Conservation (phyloP, 2,329 filamentous ascomycete genomes). For the Ophiostoma populinum region DNA sequence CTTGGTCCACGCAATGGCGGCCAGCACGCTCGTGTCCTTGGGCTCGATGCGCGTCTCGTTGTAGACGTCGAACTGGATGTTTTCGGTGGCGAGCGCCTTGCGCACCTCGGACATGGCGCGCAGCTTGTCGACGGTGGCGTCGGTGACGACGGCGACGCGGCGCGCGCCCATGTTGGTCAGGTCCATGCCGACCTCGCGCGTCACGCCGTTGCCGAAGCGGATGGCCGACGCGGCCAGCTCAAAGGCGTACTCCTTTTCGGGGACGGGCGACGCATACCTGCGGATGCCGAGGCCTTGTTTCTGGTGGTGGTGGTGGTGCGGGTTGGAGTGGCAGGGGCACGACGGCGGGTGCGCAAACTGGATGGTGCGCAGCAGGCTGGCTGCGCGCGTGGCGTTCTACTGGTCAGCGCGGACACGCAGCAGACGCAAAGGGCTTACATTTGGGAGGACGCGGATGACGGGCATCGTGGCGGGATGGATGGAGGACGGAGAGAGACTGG, state of each 20-base stretch:
- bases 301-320: constrained; percentile 55
- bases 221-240: constrained; percentile 96
- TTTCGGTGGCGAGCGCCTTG: constrained; percentile 62
- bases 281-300: constrained; percentile 27
- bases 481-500: neutral
- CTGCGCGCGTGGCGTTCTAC: constrained; percentile 44
- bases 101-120: constrained; percentile 81
- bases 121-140: constrained; percentile 62
- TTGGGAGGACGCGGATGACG: constrained; percentile 18
- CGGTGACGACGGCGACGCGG: constrained; percentile 83
- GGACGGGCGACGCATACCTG: constrained; percentile 57
- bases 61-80: constrained; percentile 66
- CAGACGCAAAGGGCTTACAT: constrained; percentile 17
- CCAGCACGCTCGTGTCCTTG: constrained; percentile 81
- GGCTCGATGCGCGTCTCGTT: constrained; percentile 73
- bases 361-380: constrained; percentile 68
- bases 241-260: constrained; percentile 91
- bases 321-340: constrained; percentile 88
- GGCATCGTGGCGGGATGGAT: constrained; percentile 2
- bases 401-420: neutral
- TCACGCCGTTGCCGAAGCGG: constrained; percentile 81
- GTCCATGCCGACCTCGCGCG: constrained; percentile 96
- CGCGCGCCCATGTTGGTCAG: constrained; percentile 78
- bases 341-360: constrained; percentile 76
- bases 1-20: constrained; percentile 76